Evolutionary conservation across 192 early-diverging fungal genomes (phyloP).

Genomic region (Kickxella alabastrina): DNA sequence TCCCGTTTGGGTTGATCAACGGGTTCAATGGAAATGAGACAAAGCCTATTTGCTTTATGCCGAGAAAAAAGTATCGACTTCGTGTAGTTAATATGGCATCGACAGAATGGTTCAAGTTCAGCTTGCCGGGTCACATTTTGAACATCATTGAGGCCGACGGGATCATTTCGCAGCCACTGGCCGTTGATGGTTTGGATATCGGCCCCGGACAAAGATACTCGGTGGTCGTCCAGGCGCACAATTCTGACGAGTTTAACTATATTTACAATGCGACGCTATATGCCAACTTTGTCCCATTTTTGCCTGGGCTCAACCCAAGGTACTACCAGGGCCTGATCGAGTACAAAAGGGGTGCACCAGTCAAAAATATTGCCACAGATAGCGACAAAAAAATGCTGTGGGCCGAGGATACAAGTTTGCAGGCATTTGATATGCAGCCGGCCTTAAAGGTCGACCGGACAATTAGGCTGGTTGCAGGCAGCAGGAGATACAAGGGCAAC

Average conservation of each 20-base stretch:
- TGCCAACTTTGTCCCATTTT: constrained; percentile 44
- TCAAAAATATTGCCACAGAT: constrained; percentile 37
- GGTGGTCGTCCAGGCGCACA: constrained; percentile 65
- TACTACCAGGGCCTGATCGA: constrained; percentile 54
- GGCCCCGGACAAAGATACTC: constrained; percentile 74
- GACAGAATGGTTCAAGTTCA: constrained; percentile 63
- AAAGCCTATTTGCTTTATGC: constrained; percentile 56
- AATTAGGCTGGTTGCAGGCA: constrained; percentile 49
- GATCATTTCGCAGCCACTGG: constrained; percentile 54
- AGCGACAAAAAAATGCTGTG: constrained; percentile 17
- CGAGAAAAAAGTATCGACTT: constrained; percentile 75
- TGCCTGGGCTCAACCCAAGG: constrained; percentile 46
- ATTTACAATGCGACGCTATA: constrained; percentile 58
- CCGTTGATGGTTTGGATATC: constrained; percentile 55
- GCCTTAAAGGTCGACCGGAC: constrained; percentile 50
- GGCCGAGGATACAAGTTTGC: constrained; percentile 49
- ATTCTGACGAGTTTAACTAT: constrained; percentile 61
- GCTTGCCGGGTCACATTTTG: constrained; percentile 71
- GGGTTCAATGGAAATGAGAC: constrained; percentile 48
- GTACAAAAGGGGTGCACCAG: constrained; percentile 56
- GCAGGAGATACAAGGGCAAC: constrained; percentile 59
- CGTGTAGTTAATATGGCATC: constrained; percentile 75
- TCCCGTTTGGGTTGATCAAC: constrained; percentile 38
- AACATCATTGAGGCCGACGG: constrained; percentile 79
- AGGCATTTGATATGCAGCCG: constrained; percentile 47